These are phyloP conservation scores for Tuber microsphaerosporum DNA, from an alignment of 495 filamentous ascomycete species.

Conservation along the genomic window DNA sequence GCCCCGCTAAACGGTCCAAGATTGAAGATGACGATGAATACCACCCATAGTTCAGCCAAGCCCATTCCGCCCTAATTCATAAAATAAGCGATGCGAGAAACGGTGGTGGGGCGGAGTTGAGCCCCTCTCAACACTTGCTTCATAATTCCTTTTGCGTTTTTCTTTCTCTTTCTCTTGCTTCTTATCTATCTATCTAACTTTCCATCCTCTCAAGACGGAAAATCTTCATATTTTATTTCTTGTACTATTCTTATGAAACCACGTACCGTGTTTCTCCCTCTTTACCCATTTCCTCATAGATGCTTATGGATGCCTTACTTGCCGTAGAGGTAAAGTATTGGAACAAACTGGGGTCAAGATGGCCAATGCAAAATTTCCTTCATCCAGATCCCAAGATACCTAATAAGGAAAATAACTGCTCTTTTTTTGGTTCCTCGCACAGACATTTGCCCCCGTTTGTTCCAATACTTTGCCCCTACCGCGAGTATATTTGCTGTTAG, in stretches of 20 bases:
- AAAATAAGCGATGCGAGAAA: neutral
- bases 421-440: too few relatives aligned
- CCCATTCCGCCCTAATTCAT: neutral
- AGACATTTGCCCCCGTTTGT: too few relatives aligned
- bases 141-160: neutral
- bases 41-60: constrained; percentile 19
- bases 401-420: too few relatives aligned
- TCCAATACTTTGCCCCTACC: too few relatives aligned
- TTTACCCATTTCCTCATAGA: constrained; percentile 4
- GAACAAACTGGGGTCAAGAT: too few relatives aligned
- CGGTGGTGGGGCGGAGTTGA: neutral
- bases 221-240: constrained; percentile 3
- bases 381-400: too few relatives aligned
- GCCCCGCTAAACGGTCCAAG: constrained; percentile 35
- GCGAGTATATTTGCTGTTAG: neutral
- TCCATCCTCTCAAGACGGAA: neutral
- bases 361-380: too few relatives aligned
- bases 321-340: too few relatives aligned
- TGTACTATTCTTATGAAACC: neutral
- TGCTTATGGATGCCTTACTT: neutral
- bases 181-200: neutral
- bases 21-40: constrained; percentile 41
- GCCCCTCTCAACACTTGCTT: neutral
- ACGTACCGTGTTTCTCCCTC: neutral
- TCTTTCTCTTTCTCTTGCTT: neutral